A percentile compares a stretch with the other conserved stretches of the same genome.
phyloP scores from a whole-genome alignment of 2,329 filamentous ascomycete genomes.

The Akanthomyces dipterigenus region DNA sequence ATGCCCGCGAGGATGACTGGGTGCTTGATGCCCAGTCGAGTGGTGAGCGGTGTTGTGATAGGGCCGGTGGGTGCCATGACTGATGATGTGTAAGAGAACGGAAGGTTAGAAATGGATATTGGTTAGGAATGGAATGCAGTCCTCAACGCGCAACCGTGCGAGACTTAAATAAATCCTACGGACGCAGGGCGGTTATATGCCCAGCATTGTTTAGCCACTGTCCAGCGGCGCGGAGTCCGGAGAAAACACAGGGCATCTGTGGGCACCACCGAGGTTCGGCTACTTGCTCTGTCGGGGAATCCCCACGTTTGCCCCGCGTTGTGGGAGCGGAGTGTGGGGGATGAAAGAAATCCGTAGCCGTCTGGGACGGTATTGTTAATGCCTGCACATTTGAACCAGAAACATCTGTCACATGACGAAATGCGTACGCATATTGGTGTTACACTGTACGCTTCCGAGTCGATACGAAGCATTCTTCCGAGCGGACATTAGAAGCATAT shows the following conservation, averaged over 20 bases:
- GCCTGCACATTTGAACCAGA: not conserved
- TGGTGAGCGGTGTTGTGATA: conserved; percentile 71
- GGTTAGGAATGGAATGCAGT: not conserved
- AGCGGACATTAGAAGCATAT: not conserved
- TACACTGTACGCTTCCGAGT: no score
- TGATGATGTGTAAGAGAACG: not conserved
- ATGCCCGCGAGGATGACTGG: conserved; percentile 91
- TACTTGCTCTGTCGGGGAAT: not conserved
- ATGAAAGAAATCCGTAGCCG: not conserved
- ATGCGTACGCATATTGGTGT: no score
- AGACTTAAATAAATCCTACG: not conserved
- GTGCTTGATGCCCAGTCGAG: conserved; percentile 75
- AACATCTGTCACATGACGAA: no score
- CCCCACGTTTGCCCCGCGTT: conserved; percentile 7
- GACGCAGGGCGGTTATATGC: conserved; percentile 4
- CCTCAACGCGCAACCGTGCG: not conserved
- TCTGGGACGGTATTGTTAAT: not conserved
- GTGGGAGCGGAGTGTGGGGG: conserved; percentile 2
- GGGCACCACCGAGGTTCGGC: conserved; percentile 7
- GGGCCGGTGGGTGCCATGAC: conserved; percentile 33
- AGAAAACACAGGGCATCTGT: no score
- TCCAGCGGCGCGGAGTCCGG: not conserved
- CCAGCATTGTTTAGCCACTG: not conserved
- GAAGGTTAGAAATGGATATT: not conserved
- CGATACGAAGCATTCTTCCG: no score